Evolutionary conservation across 2,329 filamentous ascomycete species (phyloP), one percentile per base, ranked within the genome.

Genomic region (Nemania serpens): DNA sequence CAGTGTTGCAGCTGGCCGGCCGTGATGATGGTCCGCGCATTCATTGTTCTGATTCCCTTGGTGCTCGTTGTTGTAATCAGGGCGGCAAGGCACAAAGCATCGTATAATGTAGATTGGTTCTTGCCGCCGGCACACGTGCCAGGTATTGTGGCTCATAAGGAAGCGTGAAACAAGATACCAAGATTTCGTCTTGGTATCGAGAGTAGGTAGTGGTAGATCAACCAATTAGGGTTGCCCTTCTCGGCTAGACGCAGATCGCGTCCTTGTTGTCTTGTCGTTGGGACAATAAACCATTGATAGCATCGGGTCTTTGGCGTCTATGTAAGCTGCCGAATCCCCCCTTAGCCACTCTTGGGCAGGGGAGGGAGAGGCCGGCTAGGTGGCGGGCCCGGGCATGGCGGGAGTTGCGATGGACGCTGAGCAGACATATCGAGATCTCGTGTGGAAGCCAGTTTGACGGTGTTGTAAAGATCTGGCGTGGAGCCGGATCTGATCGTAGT

Each of bases 311-410:
- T 29, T 29, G 25, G 4, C 7, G 25, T 29, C 7, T 29, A 3
- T 29, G 25, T n/a, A n/a, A 29, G 7, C 25, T 29, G 25, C 25
- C 25, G 25, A 29, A 29, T 29, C 4, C 25, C 25, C 25, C 7
- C 36, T 72, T 85, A 85, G 69, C 78, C 79, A 71, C 82, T 80
- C 78, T 86, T 88, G 73, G 86, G 86, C 64, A 88, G 82, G 76
- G 85, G 83, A 75, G 86, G 86, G 55, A 88, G 83, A 76, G 86
- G 86, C 57, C 86, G 80, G 76, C 82, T 85, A 65, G 86, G 86
- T 70, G 86, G 86, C 62, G 86, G 86, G 69, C 86, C 86, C 56
- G 86, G 85, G 83, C 85, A 88, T 68, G 86, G 86, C 78, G 86
- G 86, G 67, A 88, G 84, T 72, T 88, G 84, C 69, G 85, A 86